Percentiles rank a stretch among this genome's conserved stretches.
These are phyloP conservation scores for Scheffersomyces illinoinensis DNA, from an alignment of 1,139 yeast species.

Conservation along the genomic window DNA sequence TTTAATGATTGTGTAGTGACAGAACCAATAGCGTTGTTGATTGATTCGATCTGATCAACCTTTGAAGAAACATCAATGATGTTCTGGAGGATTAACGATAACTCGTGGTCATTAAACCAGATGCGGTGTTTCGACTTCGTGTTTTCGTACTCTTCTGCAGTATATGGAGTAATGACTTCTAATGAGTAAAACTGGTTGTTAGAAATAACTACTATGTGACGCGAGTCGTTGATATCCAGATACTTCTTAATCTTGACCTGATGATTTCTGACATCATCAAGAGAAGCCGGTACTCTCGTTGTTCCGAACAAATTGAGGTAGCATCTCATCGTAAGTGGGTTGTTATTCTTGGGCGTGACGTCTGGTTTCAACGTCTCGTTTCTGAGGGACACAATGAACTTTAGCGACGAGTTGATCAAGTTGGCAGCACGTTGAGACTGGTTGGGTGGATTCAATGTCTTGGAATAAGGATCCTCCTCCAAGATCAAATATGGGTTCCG, in stretches of 20 bases:
- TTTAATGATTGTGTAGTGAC: constrained; percentile 67
- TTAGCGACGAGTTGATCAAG: constrained; percentile 61
- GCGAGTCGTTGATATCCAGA: constrained; percentile 27
- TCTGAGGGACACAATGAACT: constrained; percentile 62
- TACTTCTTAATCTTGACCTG: constrained; percentile 33
- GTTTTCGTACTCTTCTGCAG: constrained; percentile 32
- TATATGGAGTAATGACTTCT: constrained; percentile 50
- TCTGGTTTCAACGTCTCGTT: constrained; percentile 58
- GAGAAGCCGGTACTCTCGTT: constrained; percentile 52
- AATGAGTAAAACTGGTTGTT: constrained; percentile 63
- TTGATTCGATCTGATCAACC: constrained; percentile 40
- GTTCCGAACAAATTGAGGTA: constrained; percentile 68
- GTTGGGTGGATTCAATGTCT: constrained; percentile 57
- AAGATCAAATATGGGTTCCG: constrained; percentile 72
- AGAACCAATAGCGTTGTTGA: constrained; percentile 63
- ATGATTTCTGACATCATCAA: constrained; percentile 12
- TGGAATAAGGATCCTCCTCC: constrained; percentile 68
- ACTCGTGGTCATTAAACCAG: constrained; percentile 57
- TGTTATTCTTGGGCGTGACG: constrained; percentile 48
- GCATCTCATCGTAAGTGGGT: constrained; percentile 66
- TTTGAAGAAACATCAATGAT: constrained; percentile 48
- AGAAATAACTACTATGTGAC: constrained; percentile 58
- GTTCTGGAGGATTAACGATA: constrained; percentile 49
- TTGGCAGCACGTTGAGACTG: constrained; percentile 71
- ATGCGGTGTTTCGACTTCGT: constrained; percentile 24